These are phyloP conservation scores for Gaertneriomyces semiglobifer DNA, from an alignment of 192 early-diverging fungal genomes.

Conservation along the genomic window DNA sequence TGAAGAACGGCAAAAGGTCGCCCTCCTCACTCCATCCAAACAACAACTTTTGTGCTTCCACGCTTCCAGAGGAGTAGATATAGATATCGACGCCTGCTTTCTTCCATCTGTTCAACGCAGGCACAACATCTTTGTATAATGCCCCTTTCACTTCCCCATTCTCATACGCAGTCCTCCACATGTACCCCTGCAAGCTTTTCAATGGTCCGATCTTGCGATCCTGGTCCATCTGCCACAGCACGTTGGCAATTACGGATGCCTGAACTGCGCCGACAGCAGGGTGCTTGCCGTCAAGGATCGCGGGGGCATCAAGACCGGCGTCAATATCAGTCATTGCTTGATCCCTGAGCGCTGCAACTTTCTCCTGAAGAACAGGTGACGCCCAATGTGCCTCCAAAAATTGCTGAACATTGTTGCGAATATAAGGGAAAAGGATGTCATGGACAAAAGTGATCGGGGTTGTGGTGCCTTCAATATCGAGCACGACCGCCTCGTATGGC, in stretches of 20 bases:
- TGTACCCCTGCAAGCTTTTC: conserved; percentile 89
- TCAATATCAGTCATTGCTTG: conserved; percentile 33
- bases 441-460: conserved; percentile 96
- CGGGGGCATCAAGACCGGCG: conserved; percentile 10
- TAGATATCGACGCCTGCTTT: conserved; percentile 61
- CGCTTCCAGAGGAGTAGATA: conserved; percentile 96
- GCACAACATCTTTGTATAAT: conserved; percentile 88
- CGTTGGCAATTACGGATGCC: conserved; percentile 57
- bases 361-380: conserved; percentile 35
- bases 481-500: conserved; percentile 58
- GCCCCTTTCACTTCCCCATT: conserved; percentile 69
- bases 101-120: conserved; percentile 72
- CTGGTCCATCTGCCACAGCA: conserved; percentile 77
- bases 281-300: conserved; percentile 5
- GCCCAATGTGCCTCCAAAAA: conserved; percentile 68
- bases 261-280: conserved; percentile 44
- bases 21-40: conserved; percentile 82
- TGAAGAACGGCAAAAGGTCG: conserved; percentile 70
- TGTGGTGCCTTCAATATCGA: conserved; percentile 96
- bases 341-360: conserved; percentile 50
- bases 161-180: conserved; percentile 88
- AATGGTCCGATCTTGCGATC: conserved; percentile 90
- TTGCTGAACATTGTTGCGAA: conserved; percentile 51
- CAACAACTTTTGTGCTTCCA: conserved; percentile 89
- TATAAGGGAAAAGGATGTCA: conserved; percentile 89